Base-by-base conservation (phyloP, 2,329 filamentous ascomycete genomes). In the Clonostachys rhizophaga region DNA sequence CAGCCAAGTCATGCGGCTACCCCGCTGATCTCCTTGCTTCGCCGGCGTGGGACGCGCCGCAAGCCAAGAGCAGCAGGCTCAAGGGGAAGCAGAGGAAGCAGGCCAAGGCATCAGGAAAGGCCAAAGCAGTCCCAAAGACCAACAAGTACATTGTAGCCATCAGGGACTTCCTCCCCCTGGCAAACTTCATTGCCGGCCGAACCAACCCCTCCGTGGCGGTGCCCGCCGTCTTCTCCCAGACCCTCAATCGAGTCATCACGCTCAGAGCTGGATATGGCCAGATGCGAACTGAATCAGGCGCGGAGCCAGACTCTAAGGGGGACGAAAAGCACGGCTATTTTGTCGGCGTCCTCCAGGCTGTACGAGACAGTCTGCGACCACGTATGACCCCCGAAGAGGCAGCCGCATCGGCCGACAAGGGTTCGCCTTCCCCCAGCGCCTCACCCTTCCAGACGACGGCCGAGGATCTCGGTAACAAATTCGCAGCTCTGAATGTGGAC, bases 231-330 rank as follows among this genome's bases (percentile, higher is more conserved):
- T 58, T 74, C 33, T 45, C 49, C 1, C 46, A 46, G 5, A 63
- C 66, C 1, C 50, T 75, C 5, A 52, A 65, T 30, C 60, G 65
- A 1, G 58, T 67, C n/a, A 74, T 74, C 34, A n/a, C 49, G 9
- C 45, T 59, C 5, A 61, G 69, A 10, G 52, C 58, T 18, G 50
- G 50, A 1, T 69, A 30, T 30, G 24, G 24, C 24, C 8, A 30
- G 24, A 30, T 30, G 24, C 24, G 24, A 30, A 30, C 24, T 10
- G 24, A 30, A 10, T 30, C 24, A 30, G 24, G 24, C 24, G 24
- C 24, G 10, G 24, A 30, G 24, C 24, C 24, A 30, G 24, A 30
- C 24, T 30, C 24, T 10, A 4, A 30, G 24, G 24, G 24, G 24
- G 24, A 30, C 69, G 40, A 50, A 55, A 1, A 54, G 1, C 67